Evolutionary conservation across 768 basidiomycete species (phyloP), one percentile per base, ranked within the genome.

Genomic region (Auricularia sp.): DNA sequence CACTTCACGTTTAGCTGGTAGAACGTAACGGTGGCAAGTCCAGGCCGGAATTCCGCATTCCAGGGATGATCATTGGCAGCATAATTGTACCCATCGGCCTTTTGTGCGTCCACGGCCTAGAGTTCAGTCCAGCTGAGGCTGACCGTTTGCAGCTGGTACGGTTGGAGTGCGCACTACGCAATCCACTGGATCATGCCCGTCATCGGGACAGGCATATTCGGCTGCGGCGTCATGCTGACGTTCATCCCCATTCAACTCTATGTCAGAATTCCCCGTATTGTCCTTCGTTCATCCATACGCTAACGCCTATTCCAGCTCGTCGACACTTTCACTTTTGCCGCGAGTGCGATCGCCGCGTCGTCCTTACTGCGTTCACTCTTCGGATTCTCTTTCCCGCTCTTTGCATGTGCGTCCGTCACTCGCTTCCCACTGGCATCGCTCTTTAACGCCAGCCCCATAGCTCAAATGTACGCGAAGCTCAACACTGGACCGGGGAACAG

Each of bases 171-270:
- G 3, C 77, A 87, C 65, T 82, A 83, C 0, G 74, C 74, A 58
- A 67, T 83, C 0, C 88, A 90, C 69, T 90, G 87, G 88, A 87
- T 90, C 39, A 85, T 89, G 83, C 87, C 87, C 8, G 85, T 89
- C 67, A 80, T 84, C 61, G 86, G 85, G 44, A 61, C 62, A 33
- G 68, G 66, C 21, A 42, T 68, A 24, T 86, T 81, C 65, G 83
- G 83, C 4, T 87, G 88, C 65, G 83, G 80, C 4, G 75, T 88
- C 77, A 85, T 89, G 86, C 84, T 86, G 69, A 64, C 85, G 72
- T 39, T 62, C 42, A 44, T 89, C 37, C 87, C 87, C 0, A 87
- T 89, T 62, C 81, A 82, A 70, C 74, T 89, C 33, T 88, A 89
- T 70, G 24, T 67, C 3, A 58, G 47, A 8, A 29, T 21, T 37